Evolutionary conservation across 495 filamentous ascomycete genomes (phyloP).

Genomic region (Cairneyella variabilis): DNA sequence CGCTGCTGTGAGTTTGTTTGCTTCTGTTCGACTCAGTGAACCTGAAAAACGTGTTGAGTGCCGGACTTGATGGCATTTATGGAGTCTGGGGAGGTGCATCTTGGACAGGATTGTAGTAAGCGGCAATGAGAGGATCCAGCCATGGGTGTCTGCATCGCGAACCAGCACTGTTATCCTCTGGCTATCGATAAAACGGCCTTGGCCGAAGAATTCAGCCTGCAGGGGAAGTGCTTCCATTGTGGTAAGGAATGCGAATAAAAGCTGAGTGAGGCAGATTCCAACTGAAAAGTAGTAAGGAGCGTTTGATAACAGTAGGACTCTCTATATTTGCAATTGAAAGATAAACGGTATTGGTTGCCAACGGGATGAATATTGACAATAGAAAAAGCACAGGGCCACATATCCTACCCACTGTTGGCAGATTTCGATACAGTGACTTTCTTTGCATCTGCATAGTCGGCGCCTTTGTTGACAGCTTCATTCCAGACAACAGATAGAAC

Average conservation of each 20-base stretch:
- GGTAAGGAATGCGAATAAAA: not conserved
- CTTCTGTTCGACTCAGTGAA: not conserved
- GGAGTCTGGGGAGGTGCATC: not conserved
- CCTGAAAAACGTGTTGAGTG: not conserved
- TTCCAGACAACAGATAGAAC: too few species aligned
- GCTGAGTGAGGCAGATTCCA: not conserved
- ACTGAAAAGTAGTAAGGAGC: not conserved
- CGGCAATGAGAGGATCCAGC: constrained; percentile 1
- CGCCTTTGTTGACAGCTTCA: too few species aligned
- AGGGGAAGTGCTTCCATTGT: not conserved
- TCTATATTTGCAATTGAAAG: too few species aligned
- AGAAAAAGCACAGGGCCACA: too few species aligned
- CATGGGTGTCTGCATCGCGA: not conserved
- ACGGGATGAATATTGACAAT: too few species aligned
- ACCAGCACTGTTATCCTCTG: not conserved
- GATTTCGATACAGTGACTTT: too few species aligned
- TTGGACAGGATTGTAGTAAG: not conserved
- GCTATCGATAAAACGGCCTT: not conserved
- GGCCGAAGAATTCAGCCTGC: not conserved
- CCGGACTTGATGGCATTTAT: not conserved
- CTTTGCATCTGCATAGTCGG: too few species aligned
- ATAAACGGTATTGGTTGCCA: too few species aligned
- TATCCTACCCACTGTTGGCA: too few species aligned
- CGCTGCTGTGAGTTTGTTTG: not conserved
- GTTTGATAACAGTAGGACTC: not conserved